Percentiles rank a stretch among this genome's conserved stretches.
phyloP scores from a whole-genome alignment of 805 yeast species.

The Lachancea sp. region DNA sequence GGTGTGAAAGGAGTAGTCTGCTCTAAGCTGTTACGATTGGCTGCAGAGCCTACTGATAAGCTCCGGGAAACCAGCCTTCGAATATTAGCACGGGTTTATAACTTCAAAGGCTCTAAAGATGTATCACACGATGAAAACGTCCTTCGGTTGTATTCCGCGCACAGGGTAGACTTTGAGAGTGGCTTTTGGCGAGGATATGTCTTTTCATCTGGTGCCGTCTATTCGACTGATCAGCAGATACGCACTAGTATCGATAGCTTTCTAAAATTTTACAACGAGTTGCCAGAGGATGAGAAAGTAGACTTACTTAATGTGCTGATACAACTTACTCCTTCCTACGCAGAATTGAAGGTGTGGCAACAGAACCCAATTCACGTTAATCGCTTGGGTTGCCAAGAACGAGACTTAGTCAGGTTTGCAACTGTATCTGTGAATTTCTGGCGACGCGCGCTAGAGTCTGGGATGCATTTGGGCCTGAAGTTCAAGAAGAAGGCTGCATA shows the following conservation, averaged over 20 bases:
- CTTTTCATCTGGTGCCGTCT: slow-evolving; percentile 51
- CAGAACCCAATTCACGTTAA: not conserved
- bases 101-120: slow-evolving; percentile 9
- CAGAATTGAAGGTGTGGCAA: slow-evolving; percentile 11
- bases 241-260: slow-evolving; percentile 39
- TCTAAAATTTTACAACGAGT: slow-evolving; percentile 26
- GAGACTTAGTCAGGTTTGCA: slow-evolving; percentile 16
- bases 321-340: slow-evolving; percentile 19
- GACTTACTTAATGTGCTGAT: slow-evolving; percentile 18
- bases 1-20: slow-evolving; percentile 20
- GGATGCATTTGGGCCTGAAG: slow-evolving; percentile 9
- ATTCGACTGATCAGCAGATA: slow-evolving; percentile 43
- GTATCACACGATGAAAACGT: slow-evolving; percentile 28
- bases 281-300: not conserved
- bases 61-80: slow-evolving; percentile 36
- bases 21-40: slow-evolving; percentile 43
- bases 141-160: slow-evolving; percentile 16
- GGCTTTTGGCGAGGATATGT: slow-evolving; percentile 53
- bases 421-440: slow-evolving; percentile 19
- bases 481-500: slow-evolving; percentile 23
- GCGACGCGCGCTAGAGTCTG: slow-evolving; percentile 24
- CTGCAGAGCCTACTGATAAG: slow-evolving; percentile 58
- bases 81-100: slow-evolving; percentile 10
- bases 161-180: slow-evolving; percentile 12
- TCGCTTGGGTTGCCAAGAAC: slow-evolving; percentile 10